A percentile compares a stretch with the other conserved stretches of the same genome.
Evolutionary conservation across 2,329 filamentous ascomycete genomes (phyloP).

Genomic region (Botrytis aclada): DNA sequence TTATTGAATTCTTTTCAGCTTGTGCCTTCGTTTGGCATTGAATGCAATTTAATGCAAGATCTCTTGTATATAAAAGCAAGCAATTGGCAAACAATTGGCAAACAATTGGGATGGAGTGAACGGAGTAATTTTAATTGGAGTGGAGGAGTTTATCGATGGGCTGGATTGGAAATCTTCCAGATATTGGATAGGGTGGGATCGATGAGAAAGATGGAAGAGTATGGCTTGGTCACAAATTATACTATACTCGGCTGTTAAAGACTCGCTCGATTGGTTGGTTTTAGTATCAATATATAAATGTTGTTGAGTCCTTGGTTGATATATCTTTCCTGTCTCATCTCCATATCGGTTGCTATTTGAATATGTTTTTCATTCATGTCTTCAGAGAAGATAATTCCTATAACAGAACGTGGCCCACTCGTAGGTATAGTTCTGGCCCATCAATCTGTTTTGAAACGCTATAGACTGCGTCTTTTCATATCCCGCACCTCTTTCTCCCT

Average conservation of each 20-base stretch:
- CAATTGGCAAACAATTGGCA: neutral
- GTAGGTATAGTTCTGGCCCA: neutral
- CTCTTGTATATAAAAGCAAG: neutral
- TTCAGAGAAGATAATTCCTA: neutral
- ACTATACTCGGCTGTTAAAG: neutral
- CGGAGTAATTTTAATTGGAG: neutral
- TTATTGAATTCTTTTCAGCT: neutral
- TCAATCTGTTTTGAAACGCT: neutral
- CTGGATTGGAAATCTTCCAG: neutral
- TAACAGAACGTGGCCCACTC: neutral
- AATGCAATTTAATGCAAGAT: neutral
- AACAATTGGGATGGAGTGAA: neutral
- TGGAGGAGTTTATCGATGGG: neutral
- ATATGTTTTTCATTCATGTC: neutral
- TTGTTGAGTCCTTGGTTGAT: neutral
- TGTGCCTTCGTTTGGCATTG: neutral
- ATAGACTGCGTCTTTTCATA: neutral
- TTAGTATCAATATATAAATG: neutral
- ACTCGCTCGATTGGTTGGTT: neutral
- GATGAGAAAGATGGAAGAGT: neutral
- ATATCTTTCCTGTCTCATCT: neutral
- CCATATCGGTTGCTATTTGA: neutral
- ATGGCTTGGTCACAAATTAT: neutral
- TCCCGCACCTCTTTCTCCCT: neutral
- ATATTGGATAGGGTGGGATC: neutral